Conservation (phyloP, 2,329 filamentous ascomycete species). For the Akanthomyces muscarius region DNA sequence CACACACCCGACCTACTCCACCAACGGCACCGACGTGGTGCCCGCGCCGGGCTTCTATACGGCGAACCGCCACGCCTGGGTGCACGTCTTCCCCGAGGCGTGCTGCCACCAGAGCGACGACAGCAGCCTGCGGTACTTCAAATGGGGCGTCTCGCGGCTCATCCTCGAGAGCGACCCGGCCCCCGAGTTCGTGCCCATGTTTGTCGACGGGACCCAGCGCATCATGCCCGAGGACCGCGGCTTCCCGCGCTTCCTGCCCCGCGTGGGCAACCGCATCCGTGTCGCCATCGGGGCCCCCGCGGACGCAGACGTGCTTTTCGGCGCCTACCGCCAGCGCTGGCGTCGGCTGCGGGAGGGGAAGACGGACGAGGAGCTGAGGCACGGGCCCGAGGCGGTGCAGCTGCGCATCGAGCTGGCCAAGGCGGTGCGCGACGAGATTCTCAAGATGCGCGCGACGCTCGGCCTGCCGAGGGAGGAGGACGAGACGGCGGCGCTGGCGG, state of each 20-base stretch:
- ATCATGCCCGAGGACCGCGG: constrained; percentile 81
- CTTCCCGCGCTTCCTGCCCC: constrained; percentile 78
- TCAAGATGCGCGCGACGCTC: constrained; percentile 67
- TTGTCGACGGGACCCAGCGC: constrained; percentile 83
- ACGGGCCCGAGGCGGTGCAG: constrained; percentile 61
- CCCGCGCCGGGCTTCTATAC: constrained; percentile 68
- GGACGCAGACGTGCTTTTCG: constrained; percentile 71
- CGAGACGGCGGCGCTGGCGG: constrained; percentile 68
- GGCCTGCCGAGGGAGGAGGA: constrained; percentile 77
- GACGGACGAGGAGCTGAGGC: constrained; percentile 46
- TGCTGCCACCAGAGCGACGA: constrained; percentile 83
- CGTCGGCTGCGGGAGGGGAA: constrained; percentile 52
- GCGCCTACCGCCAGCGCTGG: constrained; percentile 73
- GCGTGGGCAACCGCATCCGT: constrained; percentile 64
- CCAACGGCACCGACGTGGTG: constrained; percentile 62
- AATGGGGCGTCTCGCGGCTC: constrained; percentile 89
- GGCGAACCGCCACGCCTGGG: constrained; percentile 71
- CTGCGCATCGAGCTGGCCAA: constrained; percentile 71
- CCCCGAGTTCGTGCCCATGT: constrained; percentile 89
- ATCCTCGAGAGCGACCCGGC: constrained; percentile 86
- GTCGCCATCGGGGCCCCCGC: constrained; percentile 77
- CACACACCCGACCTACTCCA: constrained; percentile 53
- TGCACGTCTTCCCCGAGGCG: constrained; percentile 95
- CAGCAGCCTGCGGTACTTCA: constrained; percentile 88
- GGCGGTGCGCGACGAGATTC: constrained; percentile 72